Percentiles rank a stretch among this genome's conserved stretches.
phyloP scores from a whole-genome alignment of 2,329 filamentous ascomycete species.

The Aspergillus sp. region DNA sequence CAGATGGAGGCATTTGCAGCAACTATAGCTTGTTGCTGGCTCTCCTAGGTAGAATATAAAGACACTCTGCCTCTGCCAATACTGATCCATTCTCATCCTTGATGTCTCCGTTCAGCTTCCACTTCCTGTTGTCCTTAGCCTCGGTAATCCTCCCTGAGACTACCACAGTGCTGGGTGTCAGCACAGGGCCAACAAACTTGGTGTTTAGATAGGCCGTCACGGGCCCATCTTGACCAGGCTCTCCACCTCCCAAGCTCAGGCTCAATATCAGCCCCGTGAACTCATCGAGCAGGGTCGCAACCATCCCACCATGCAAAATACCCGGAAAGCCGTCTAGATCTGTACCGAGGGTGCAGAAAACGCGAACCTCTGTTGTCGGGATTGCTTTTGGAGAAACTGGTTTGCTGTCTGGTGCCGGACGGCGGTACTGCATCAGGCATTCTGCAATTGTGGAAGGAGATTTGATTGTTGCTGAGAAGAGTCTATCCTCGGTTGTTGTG shows the following conservation, averaged over 20 bases:
- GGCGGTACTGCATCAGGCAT: slow-evolving; percentile 11
- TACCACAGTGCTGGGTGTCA: slow-evolving; percentile 17
- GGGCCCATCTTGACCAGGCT: slow-evolving; percentile 6
- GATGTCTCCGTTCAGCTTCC: slow-evolving; percentile 18
- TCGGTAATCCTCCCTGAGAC: slow-evolving; percentile 15
- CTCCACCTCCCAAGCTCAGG: slow-evolving; percentile 2
- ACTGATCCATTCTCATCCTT: slow-evolving; percentile 11
- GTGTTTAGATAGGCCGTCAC: slow-evolving; percentile 26
- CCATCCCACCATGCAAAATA: slow-evolving; percentile 29
- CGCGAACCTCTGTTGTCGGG: slow-evolving; percentile 20
- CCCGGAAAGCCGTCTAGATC: slow-evolving; percentile 27
- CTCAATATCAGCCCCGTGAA: slow-evolving; percentile 21
- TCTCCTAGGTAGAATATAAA: slow-evolving; percentile 14
- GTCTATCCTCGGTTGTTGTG: slow-evolving; percentile 11
- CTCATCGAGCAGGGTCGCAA: slow-evolving; percentile 28
- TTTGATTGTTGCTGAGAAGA: slow-evolving; percentile 14
- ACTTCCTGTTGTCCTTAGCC: slow-evolving; percentile 15
- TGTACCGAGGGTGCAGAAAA: slow-evolving; percentile 28
- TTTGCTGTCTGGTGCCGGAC: not conserved
- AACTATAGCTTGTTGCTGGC: slow-evolving; percentile 6
- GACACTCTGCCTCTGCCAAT: slow-evolving; percentile 13
- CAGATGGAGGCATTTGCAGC: not conserved
- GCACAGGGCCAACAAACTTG: slow-evolving; percentile 18
- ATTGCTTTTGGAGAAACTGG: not conserved
- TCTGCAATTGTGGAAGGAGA: slow-evolving; percentile 9